These are phyloP conservation scores for Tulasnella sp. DNA, from an alignment of 768 basidiomycete genomes.

Conservation along the genomic window DNA sequence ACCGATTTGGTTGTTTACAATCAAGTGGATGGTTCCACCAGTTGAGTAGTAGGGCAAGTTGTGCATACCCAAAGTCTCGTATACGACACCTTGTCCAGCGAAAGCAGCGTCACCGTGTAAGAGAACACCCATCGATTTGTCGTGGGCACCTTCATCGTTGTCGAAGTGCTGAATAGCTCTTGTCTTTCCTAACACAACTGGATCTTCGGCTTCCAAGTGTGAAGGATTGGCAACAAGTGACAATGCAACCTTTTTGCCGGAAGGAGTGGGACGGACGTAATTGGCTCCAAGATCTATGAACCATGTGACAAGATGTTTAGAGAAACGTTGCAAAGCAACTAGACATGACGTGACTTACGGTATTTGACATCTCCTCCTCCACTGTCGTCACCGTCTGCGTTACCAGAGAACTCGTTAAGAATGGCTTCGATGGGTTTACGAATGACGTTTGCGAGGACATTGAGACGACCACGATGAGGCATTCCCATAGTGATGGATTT, in stretches of 20 bases:
- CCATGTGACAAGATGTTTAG: too few species aligned
- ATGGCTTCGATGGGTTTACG: slow-evolving; percentile 97
- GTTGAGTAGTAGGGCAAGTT: slow-evolving; percentile 91
- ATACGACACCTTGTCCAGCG: slow-evolving; percentile 94
- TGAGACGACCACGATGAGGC: slow-evolving; percentile 98
- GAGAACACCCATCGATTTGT: slow-evolving; percentile 85
- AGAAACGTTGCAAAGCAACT: too few species aligned
- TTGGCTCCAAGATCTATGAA: slow-evolving; percentile 75
- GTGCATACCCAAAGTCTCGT: slow-evolving; percentile 98
- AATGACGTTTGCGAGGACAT: slow-evolving; percentile 96
- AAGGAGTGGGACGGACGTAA: slow-evolving; percentile 94
- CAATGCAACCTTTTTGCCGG: slow-evolving; percentile 92
- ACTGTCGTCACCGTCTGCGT: slow-evolving; percentile 50
- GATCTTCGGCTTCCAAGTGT: slow-evolving; percentile 93
- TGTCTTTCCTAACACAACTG: slow-evolving; percentile 98
- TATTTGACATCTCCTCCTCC: slow-evolving; percentile 98
- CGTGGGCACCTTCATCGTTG: slow-evolving; percentile 63
- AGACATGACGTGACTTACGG: slow-evolving; percentile 25
- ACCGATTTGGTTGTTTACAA: slow-evolving; percentile 98
- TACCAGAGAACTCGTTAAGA: slow-evolving; percentile 87
- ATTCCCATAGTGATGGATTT: slow-evolving; percentile 96
- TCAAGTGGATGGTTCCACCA: slow-evolving; percentile 94
- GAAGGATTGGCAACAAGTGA: slow-evolving; percentile 98
- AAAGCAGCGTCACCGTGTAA: slow-evolving; percentile 98
- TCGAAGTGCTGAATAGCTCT: slow-evolving; percentile 92